Conservation (phyloP, 177 flowering plant genomes). For the Vitis hybrid region DNA sequence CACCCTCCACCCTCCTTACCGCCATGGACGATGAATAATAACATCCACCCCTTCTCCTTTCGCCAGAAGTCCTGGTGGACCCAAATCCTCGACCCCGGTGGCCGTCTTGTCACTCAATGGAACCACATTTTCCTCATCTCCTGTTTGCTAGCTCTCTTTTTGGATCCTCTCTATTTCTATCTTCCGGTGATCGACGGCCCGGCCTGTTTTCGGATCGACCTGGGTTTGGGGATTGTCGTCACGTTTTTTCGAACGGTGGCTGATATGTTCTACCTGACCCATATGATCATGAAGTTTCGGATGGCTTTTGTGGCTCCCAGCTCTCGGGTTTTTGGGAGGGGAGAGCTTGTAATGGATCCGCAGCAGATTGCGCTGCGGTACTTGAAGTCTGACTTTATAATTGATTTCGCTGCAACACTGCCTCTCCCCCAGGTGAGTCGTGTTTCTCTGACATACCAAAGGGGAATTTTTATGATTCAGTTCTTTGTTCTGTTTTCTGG, state of each 20-base stretch:
- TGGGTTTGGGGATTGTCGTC: conserved; percentile 30
- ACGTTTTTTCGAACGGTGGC: conserved; percentile 53
- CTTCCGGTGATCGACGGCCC: conserved; percentile 44
- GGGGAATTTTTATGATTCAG: no score
- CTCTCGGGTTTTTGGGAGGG: conserved; percentile 76
- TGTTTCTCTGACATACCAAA: no score
- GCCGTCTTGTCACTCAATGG: conserved; percentile 60
- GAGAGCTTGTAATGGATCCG: conserved; percentile 74
- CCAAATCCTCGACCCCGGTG: conserved; percentile 62
- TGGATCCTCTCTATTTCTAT: conserved; percentile 85
- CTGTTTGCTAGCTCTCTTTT: conserved; percentile 66
- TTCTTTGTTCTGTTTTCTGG: no score
- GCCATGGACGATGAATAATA: conserved; percentile 39
- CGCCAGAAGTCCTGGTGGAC: conserved; percentile 47
- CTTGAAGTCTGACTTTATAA: conserved; percentile 55
- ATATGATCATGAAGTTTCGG: conserved; percentile 67
- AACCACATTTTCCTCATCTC: conserved; percentile 62
- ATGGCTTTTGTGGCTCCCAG: conserved; percentile 75
- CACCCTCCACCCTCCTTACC: neutral
- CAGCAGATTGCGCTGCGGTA: conserved; percentile 55
- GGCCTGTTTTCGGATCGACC: conserved; percentile 29
- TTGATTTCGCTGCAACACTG: conserved; percentile 73
- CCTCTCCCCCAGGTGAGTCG: conserved; percentile 79
- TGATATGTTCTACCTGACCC: conserved; percentile 68
- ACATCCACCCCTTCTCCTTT: conserved; percentile 23